A percentile compares a stretch with the other conserved stretches of the same genome.
These are phyloP conservation scores for Neofusicoccum cordaticola DNA, from an alignment of 2,329 filamentous ascomycete genomes.

Conservation along the genomic window DNA sequence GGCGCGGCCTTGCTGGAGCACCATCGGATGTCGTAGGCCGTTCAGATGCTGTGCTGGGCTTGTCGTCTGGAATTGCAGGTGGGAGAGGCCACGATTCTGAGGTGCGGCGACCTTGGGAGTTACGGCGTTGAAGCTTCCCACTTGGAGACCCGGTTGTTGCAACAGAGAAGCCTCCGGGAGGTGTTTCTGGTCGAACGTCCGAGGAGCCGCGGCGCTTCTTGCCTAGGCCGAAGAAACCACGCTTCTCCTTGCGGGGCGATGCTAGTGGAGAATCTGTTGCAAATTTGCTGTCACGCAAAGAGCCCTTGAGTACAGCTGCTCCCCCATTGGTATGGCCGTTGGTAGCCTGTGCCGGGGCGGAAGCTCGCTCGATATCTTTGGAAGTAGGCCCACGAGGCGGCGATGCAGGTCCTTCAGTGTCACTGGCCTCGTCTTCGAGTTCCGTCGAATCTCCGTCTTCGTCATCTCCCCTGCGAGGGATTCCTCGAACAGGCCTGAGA, in stretches of 20 bases:
- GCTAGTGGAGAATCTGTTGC: conserved; percentile 30
- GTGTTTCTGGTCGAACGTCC: neutral
- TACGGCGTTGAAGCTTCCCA: conserved; percentile 48
- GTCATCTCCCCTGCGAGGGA: conserved; percentile 52
- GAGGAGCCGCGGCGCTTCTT: conserved; percentile 52
- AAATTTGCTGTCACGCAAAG: conserved; percentile 38
- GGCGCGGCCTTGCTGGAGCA: conserved; percentile 16
- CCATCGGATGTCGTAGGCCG: conserved; percentile 34
- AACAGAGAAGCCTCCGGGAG: conserved; percentile 22
- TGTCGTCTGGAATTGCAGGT: conserved; percentile 25
- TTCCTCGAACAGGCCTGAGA: conserved; percentile 58
- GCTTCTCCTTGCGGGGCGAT: conserved; percentile 36
- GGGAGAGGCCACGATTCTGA: conserved; percentile 49
- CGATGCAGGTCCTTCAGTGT: conserved; percentile 32
- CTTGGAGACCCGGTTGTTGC: conserved; percentile 24
- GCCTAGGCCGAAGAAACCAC: conserved; percentile 52
- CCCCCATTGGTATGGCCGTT: conserved; percentile 23
- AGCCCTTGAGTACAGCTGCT: conserved; percentile 31
- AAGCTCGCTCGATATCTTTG: conserved; percentile 37
- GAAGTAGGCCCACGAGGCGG: conserved; percentile 45
- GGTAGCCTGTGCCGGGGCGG: conserved; percentile 18
- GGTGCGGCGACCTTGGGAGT: conserved; percentile 20
- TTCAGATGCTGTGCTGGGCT: neutral
- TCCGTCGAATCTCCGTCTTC: conserved; percentile 59
- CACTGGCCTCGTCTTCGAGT: conserved; percentile 39